These are phyloP conservation scores for Ceriops decandra DNA, from an alignment of 345 rosid species.

Conservation along the genomic window DNA sequence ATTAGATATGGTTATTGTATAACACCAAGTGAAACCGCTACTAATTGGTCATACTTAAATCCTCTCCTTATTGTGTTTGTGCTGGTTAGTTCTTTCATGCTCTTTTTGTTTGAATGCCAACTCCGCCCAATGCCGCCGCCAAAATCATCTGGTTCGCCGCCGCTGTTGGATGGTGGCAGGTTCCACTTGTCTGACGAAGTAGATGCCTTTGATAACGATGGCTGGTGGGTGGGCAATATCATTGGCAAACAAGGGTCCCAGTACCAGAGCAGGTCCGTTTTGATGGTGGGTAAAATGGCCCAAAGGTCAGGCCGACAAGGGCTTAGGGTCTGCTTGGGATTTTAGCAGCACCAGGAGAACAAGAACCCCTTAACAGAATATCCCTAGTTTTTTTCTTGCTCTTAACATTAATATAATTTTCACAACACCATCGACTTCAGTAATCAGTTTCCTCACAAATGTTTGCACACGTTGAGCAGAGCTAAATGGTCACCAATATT, in stretches of 20 bases:
- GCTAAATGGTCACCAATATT: slow-evolving; percentile 94
- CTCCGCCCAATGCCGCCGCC: slow-evolving; percentile 4
- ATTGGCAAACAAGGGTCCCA: slow-evolving; percentile 53
- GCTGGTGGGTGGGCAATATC: slow-evolving; percentile 15
- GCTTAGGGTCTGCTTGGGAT: no score
- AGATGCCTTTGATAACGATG: slow-evolving; percentile 12
- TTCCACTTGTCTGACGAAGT: slow-evolving; percentile 4
- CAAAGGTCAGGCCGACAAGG: no score
- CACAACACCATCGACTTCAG: slow-evolving; percentile 98
- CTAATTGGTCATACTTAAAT: no score
- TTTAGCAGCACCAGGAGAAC: no score
- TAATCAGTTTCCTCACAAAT: slow-evolving; percentile 86
- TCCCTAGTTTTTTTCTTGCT: slow-evolving; percentile 98
- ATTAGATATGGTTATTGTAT: no score
- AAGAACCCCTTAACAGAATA: slow-evolving; percentile 12
- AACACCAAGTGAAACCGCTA: no score
- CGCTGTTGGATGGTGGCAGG: background rate
- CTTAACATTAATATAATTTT: slow-evolving; percentile 91
- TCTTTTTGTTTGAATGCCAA: no score
- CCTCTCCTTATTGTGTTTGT: no score
- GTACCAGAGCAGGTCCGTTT: no score
- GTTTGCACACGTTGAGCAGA: slow-evolving; percentile 57
- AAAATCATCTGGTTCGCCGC: background rate
- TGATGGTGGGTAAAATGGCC: no score
- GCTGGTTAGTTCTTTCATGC: no score